Evolutionary conservation across 192 early-diverging fungal genomes (phyloP).

Genomic region (Gryganskiella cystojenkinii): DNA sequence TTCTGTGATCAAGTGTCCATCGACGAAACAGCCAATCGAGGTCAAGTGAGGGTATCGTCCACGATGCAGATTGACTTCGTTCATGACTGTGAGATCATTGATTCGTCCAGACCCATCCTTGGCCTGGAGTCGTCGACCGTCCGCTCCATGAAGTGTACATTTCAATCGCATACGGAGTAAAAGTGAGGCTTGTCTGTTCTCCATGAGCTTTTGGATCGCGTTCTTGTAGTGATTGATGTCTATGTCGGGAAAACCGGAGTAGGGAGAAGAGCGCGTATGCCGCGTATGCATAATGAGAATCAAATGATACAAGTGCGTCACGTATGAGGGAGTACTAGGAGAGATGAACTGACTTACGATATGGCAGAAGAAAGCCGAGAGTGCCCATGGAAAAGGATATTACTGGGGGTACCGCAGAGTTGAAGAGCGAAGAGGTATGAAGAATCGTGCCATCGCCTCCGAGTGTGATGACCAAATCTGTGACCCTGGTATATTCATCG

Average conservation of each 20-base stretch:
- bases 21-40: conserved; percentile 82
- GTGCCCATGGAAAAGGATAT: conserved; percentile 95
- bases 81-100: conserved; percentile 76
- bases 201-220: conserved; percentile 71
- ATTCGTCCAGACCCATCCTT: conserved; percentile 61
- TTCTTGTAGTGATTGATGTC: conserved; percentile 72
- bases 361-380: conserved; percentile 91
- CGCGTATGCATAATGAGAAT: not conserved
- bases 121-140: conserved; percentile 62
- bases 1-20: conserved; percentile 85
- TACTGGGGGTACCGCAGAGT: conserved; percentile 82
- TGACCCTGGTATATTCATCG: conserved; percentile 72
- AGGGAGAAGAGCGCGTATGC: not conserved
- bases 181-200: conserved; percentile 68
- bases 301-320: not conserved
- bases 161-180: conserved; percentile 83
- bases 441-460: conserved; percentile 95
- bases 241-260: too few relatives aligned
- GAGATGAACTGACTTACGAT: conserved; percentile 65
- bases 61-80: conserved; percentile 90
- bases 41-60: conserved; percentile 88
- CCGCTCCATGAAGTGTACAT: conserved; percentile 67
- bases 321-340: not conserved
- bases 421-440: conserved; percentile 86
- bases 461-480: conserved; percentile 92